phyloP scores from a whole-genome alignment of 1,139 yeast genomes.

The Kluyveromyces marxianus region DNA sequence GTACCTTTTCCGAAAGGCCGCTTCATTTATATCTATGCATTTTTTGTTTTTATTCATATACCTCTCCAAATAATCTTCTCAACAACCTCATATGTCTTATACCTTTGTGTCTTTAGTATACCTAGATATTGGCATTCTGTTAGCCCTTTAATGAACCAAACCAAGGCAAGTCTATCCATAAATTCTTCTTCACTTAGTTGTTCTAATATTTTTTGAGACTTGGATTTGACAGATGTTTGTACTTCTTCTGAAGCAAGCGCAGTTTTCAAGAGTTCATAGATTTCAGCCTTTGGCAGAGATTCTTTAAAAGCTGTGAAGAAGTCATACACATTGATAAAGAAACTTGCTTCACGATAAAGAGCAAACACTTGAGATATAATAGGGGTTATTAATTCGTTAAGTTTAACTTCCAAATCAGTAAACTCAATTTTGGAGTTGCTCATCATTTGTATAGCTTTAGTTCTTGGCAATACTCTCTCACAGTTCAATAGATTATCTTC shows the following conservation, averaged over 20 bases:
- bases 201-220: slow-evolving; percentile 20
- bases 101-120: slow-evolving; percentile 39
- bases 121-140: slow-evolving; percentile 51
- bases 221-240: slow-evolving; percentile 13
- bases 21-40: not conserved
- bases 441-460: not conserved
- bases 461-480: slow-evolving; percentile 20
- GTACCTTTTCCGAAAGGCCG: not conserved
- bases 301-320: slow-evolving; percentile 66
- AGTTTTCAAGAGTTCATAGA: slow-evolving; percentile 32
- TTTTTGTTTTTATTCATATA: slow-evolving; percentile 28
- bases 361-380: slow-evolving; percentile 52
- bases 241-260: slow-evolving; percentile 21
- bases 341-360: slow-evolving; percentile 75
- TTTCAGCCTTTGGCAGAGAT: slow-evolving; percentile 38
- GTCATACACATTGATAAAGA: slow-evolving; percentile 66
- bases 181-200: slow-evolving; percentile 26
- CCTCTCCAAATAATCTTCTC: slow-evolving; percentile 59
- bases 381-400: slow-evolving; percentile 38
- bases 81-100: slow-evolving; percentile 43
- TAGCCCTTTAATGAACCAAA: slow-evolving; percentile 53
- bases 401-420: slow-evolving; percentile 10
- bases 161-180: slow-evolving; percentile 47
- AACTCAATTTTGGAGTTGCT: slow-evolving; percentile 1
- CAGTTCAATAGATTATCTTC: slow-evolving; percentile 28